These are phyloP conservation scores for Cutaneotrichosporon sp. DNA, from an alignment of 1,284 basidiomycete species.

Conservation along the genomic window DNA sequence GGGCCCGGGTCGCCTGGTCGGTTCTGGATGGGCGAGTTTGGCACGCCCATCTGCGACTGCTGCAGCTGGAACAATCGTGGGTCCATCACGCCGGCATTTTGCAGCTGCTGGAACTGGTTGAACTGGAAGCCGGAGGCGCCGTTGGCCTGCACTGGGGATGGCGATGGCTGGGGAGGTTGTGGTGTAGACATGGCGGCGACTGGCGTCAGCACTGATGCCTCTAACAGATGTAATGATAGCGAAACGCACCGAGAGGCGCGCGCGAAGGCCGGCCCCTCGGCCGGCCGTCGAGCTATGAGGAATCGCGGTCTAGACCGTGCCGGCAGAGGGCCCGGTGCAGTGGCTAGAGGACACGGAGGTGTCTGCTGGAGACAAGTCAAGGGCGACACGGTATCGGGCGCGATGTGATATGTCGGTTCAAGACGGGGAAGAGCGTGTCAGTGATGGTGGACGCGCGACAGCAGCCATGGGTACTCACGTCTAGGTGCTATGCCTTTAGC, in stretches of 20 bases:
- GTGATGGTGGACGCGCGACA: background rate
- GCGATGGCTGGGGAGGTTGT: conserved; percentile 22
- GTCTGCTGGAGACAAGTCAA: background rate
- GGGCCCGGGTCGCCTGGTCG: conserved; percentile 24
- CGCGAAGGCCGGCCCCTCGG: conserved; percentile 27
- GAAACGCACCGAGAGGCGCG: conserved; percentile 16
- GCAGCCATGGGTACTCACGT: background rate
- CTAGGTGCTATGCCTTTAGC: background rate
- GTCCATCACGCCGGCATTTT: conserved; percentile 23
- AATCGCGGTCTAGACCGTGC: conserved; percentile 19
- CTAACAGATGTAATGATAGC: background rate
- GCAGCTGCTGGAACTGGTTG: conserved; percentile 21
- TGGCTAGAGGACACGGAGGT: conserved; percentile 6
- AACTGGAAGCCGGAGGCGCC: conserved; percentile 20
- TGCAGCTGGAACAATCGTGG: conserved; percentile 33
- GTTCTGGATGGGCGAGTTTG: conserved; percentile 9
- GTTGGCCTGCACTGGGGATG: conserved; percentile 25
- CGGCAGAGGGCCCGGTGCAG: conserved; percentile 20
- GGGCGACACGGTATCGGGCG: background rate
- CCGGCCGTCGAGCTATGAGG: conserved; percentile 22
- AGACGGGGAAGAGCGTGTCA: conserved; percentile 1
- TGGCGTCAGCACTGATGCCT: background rate
- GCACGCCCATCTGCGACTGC: conserved; percentile 13
- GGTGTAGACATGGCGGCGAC: conserved; percentile 31
- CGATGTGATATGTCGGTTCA: background rate